Conservation (phyloP, 73 alveolate genomes). For the Symbiodinium natans region DNA sequence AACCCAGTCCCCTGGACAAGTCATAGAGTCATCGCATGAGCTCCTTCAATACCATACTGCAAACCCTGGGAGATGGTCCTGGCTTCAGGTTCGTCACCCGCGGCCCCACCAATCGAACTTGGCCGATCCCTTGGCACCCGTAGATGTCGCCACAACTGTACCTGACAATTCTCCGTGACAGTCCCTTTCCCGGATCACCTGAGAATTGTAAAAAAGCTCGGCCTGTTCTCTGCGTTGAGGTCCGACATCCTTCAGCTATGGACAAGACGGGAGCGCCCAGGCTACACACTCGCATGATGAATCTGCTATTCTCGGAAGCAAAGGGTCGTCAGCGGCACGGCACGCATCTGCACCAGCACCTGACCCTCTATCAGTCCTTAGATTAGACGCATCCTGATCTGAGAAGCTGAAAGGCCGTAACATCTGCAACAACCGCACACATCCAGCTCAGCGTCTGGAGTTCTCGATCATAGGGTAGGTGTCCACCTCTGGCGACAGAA, state of each 20-base stretch:
- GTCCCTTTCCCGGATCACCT: neutral
- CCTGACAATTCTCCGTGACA: neutral
- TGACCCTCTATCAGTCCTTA: constrained; percentile 64
- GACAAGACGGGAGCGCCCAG: neutral
- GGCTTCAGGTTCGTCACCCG: constrained; percentile 46
- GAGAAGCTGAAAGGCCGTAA: neutral
- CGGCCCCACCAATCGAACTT: constrained; percentile 79
- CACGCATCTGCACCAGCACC: constrained; percentile 91
- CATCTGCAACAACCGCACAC: neutral
- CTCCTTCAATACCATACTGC: neutral
- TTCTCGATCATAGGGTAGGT: constrained; percentile 66
- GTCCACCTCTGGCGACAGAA: constrained; percentile 24
- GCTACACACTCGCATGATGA: too few species aligned
- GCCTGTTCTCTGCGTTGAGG: constrained; percentile 86
- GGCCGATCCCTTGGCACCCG: constrained; percentile 84
- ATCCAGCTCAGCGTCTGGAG: constrained; percentile 19
- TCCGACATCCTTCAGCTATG: constrained; percentile 44
- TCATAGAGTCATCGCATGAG: neutral
- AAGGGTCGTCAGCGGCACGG: constrained; percentile 78
- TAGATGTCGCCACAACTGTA: constrained; percentile 78
- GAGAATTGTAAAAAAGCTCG: neutral
- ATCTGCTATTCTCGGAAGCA: too few species aligned
- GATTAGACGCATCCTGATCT: neutral
- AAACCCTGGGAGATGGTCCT: neutral
- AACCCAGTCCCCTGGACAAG: constrained; percentile 54